Evolutionary conservation across 2,329 filamentous ascomycete genomes (phyloP).

Genomic region (Lecanosticta acicola): DNA sequence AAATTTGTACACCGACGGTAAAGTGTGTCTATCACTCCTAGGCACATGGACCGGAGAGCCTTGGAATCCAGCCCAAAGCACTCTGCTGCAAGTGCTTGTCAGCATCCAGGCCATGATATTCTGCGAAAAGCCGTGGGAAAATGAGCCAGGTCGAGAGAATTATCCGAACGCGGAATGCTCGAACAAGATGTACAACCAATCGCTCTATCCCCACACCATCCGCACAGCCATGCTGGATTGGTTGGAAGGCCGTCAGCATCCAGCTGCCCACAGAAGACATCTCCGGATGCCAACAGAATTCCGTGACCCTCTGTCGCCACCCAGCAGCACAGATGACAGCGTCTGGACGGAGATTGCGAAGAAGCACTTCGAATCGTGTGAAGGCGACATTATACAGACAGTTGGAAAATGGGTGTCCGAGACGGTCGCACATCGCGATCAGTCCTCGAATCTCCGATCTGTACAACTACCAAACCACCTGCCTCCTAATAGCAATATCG

Average conservation of each 20-base stretch:
- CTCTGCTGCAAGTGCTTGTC: constrained; percentile 48
- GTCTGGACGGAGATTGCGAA: constrained; percentile 15
- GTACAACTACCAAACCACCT: too few relatives aligned
- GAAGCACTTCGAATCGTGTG: constrained; percentile 9
- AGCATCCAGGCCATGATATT: constrained; percentile 46
- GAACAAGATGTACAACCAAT: constrained; percentile 29
- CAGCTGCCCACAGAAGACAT: not conserved
- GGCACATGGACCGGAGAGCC: constrained; percentile 52
- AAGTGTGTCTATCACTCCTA: constrained; percentile 52
- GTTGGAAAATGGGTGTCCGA: constrained; percentile 7
- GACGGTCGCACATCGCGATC: not conserved
- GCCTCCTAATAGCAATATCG: too few relatives aligned
- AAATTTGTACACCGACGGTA: constrained; percentile 56
- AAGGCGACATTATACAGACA: constrained; percentile 9
- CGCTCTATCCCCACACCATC: constrained; percentile 27
- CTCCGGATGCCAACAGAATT: not conserved
- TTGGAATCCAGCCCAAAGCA: constrained; percentile 45
- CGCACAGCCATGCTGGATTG: constrained; percentile 33
- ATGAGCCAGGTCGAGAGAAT: constrained; percentile 46
- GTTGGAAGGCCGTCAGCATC: constrained; percentile 19
- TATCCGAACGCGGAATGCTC: constrained; percentile 1
- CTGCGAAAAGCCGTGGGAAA: constrained; percentile 50
- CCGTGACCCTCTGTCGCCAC: too few relatives aligned
- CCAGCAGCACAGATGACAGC: not conserved
- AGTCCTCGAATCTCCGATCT: not conserved